Evolutionary conservation across 352 stramenopile species (phyloP), one percentile per base, ranked within the genome.

Genomic region (Hyaloperonospora brassicae): DNA sequence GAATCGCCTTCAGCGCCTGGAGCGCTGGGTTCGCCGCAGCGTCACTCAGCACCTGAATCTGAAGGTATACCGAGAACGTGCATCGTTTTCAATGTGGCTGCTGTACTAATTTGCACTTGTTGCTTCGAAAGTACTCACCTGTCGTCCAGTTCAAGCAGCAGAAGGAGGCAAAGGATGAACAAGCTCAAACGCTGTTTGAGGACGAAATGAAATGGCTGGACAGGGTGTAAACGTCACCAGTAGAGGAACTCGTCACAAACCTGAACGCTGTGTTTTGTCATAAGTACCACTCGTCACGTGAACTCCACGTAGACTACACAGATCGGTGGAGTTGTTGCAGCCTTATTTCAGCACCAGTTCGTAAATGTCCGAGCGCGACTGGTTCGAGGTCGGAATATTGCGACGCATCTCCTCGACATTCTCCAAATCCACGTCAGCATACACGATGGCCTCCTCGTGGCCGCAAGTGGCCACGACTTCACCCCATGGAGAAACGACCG

Each of bases 331-430:
- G 40, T 45, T 5, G 47, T 52, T 47, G 47, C 24, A 39, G 36
- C 34, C 47, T 72, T 86, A 85, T 70, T 94, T 94, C 57, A 89
- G 66, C 41, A 89, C 64, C 35, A 95, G 72, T 43, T 91, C 73
- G 72, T 99, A 99, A 41, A 99, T 63, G 75, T 99, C 97, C 14
- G 68, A 66, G 57, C 97, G 83, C 56, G 90, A 94, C 75, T 99
- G 97, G 45, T 77, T 70, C n/a, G 75, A 76, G 22, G 95, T 98
- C 24, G 96, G 96, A 62, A 99, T 99, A 60, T 95, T 97, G 53
- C 73, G 83, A 52, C 96, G 87, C 78, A 99, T 96, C 66, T 98
- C 87, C 25, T 95, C 77, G 2, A 98, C 87, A 44, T 93, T 84
- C 12, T 82, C 75, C 22, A 99, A 64, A 62, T 99, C 93, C 25